Evolutionary conservation across 495 filamentous ascomycete species (phyloP), one percentile per base, ranked within the genome.

Genomic region (Xylaria flabelliformis): DNA sequence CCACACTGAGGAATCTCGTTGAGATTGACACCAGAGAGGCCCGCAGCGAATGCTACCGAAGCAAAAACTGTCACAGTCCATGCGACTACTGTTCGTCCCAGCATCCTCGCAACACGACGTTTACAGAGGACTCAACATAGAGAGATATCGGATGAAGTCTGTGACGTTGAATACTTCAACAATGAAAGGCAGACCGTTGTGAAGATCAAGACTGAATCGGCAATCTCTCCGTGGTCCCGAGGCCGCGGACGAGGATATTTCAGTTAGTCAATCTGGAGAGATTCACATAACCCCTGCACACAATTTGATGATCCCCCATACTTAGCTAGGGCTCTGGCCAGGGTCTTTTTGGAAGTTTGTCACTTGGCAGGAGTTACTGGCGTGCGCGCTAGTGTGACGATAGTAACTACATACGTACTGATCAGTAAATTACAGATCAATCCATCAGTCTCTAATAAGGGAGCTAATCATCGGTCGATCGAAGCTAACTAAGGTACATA

Each of bases 31-130:
- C 13, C 21, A 41, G 65, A 55, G 7, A 67, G 34, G 29, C 44
- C 65, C 1, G 50, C n/a, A 44, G 65, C 65, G 36, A 56, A 42
- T 56, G 65, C 50, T 34, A 67, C 50, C n/a, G 65, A 39, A 29
- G 65, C 65, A 56, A 56, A 44, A 2, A n/a, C 65, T 6, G 42
- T 17, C 50, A 56, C 26, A 19, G 48, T 39, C 50, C 65, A 39
- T 67, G 50, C 32, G 50, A 44, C 19, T 21, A 67, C 0, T 67
- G 2, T 56, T 36, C 36, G 56, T 56, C 36, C 50, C 65, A 55
- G 8, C 65, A 67, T 67, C 6, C 48, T 67, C 48, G 24, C 48
- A 3, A 55, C 48, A 56, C 36, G 32, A 67, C 50, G 6, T 21
- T n/a, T 10, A 67, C 29, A 4, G 42, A 7, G 10, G 19, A 55